phyloP scores from a whole-genome alignment of 2,329 filamentous ascomycete genomes.

The Colletotrichum spinosum region DNA sequence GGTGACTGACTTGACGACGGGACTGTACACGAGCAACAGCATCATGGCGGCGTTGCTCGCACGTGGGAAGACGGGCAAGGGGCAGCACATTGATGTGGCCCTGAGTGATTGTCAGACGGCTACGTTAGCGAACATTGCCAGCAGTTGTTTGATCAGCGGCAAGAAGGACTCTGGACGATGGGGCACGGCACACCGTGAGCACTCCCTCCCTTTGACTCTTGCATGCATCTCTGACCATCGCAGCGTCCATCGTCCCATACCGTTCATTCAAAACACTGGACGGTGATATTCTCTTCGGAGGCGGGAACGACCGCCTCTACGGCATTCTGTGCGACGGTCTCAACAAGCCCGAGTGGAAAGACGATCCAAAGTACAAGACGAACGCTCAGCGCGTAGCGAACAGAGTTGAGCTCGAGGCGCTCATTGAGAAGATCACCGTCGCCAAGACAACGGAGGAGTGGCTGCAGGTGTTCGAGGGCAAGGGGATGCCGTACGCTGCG shows the following conservation, averaged over 20 bases:
- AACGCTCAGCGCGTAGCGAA: conserved; percentile 76
- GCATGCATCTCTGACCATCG: background rate
- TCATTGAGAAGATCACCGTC: conserved; percentile 81
- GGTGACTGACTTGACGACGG: conserved; percentile 95
- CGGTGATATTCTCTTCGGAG: conserved; percentile 77
- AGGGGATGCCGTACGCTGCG: conserved; percentile 89
- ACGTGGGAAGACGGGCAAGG: conserved; percentile 78
- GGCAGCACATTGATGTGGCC: conserved; percentile 92
- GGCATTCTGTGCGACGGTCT: conserved; percentile 72
- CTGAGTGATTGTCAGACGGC: conserved; percentile 96
- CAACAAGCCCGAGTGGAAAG: conserved; percentile 68
- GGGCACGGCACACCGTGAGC: conserved; percentile 93
- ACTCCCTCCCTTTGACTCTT: no score
- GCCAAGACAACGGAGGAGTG: conserved; percentile 88
- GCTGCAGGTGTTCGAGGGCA: conserved; percentile 88
- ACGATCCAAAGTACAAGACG: conserved; percentile 67
- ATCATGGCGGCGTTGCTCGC: conserved; percentile 94
- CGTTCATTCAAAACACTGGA: conserved; percentile 82
- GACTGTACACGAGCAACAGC: conserved; percentile 92
- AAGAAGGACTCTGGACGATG: conserved; percentile 89
- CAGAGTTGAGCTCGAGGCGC: conserved; percentile 78
- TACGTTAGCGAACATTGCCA: conserved; percentile 94
- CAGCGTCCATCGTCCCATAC: conserved; percentile 97
- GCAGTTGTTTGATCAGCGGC: conserved; percentile 88
- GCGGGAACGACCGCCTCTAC: conserved; percentile 79